Evolutionary conservation across 257 asterid genomes (phyloP), one percentile per base, ranked within the genome.

Genomic region (Anisodus acutangulus): DNA sequence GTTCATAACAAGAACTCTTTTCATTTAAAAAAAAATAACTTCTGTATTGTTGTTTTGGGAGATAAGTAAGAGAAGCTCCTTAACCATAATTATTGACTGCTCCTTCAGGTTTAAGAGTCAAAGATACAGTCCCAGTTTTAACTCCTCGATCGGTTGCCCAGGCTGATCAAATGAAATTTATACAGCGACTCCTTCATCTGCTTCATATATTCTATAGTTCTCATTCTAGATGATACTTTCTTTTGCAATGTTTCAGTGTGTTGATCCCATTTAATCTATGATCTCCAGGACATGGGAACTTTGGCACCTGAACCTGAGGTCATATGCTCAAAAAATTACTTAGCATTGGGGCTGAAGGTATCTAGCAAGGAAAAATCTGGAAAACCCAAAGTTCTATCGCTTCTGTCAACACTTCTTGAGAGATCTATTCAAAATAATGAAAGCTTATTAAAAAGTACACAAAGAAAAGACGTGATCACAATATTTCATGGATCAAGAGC

Each of bases 401-500:
- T 90, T 76, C 86, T 96, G 64, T 90, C 97, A 5, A 78, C 90
- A 11, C 85, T 93, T 83, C 94, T 96, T 54, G 98, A 96, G 88
- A 92, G 91, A 54, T 86, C 91, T 54, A 90, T 94, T 69, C 85
- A 90, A 87, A 88, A 85, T 86, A 92, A 92, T 3, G 99, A 93
- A 74, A 88, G 88, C 85, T 78, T 85, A 55, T 86, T 92, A 19
- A 92, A 93, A 84, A 79, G 90, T 53, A 81, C 92, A 6, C 86
- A 88, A 57, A 76, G 84, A 26, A 86, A 92, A 87, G 98, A 96
- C 64, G 83, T 79, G 22, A 88, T 92, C 68, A 91, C 98, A 13
- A 59, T 96, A 49, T 96, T 93, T 87, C 98, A 96, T 67, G 98
- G 99, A 67, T 87, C 91, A 83, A 90, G 92, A 78, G 94, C 97